A percentile compares a stretch with the other conserved stretches of the same genome.
Conservation (phyloP, 2,329 filamentous ascomycete species). For the Diaporthe vaccinii region DNA sequence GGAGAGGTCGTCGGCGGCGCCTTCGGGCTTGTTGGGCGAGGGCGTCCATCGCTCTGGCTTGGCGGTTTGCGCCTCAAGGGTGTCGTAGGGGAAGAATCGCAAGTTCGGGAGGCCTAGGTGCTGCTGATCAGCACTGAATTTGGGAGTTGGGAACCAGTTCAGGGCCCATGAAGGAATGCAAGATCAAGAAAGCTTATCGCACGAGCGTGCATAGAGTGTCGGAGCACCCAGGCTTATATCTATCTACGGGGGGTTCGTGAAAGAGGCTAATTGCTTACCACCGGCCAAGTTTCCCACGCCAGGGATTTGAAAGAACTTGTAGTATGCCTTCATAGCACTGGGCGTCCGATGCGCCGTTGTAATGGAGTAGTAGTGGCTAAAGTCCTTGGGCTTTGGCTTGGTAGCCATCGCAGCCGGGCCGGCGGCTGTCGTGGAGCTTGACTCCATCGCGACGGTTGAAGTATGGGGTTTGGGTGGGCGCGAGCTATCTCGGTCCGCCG, state of each 20-base stretch:
- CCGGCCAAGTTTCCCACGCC: slow-evolving; percentile 74
- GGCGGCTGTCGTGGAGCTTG: slow-evolving; percentile 31
- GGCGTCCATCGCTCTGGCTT: slow-evolving; percentile 81
- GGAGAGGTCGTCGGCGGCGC: slow-evolving; percentile 42
- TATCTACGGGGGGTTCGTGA: neutral
- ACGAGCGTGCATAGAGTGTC: slow-evolving; percentile 8
- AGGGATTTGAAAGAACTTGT: slow-evolving; percentile 82
- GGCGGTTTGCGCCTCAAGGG: slow-evolving; percentile 85
- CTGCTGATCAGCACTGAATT: neutral
- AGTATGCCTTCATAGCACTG: slow-evolving; percentile 83
- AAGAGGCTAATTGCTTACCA: slow-evolving; percentile 58
- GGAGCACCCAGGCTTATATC: neutral
- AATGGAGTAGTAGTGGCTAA: slow-evolving; percentile 84
- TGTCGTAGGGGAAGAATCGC: slow-evolving; percentile 90
- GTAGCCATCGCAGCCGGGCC: slow-evolving; percentile 43
- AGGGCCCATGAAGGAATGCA: neutral
- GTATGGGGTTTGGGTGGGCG: neutral
- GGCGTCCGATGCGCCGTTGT: slow-evolving; percentile 74
- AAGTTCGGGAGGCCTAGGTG: slow-evolving; percentile 82
- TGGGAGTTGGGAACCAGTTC: neutral
- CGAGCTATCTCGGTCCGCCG: neutral
- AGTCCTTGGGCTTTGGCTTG: slow-evolving; percentile 72
- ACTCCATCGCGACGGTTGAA: slow-evolving; percentile 33
- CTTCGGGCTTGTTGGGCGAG: slow-evolving; percentile 71
- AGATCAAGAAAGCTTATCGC: slow-evolving; percentile 17